phyloP scores from a whole-genome alignment of 2,329 filamentous ascomycete genomes.

The Rutstroemia sp. region DNA sequence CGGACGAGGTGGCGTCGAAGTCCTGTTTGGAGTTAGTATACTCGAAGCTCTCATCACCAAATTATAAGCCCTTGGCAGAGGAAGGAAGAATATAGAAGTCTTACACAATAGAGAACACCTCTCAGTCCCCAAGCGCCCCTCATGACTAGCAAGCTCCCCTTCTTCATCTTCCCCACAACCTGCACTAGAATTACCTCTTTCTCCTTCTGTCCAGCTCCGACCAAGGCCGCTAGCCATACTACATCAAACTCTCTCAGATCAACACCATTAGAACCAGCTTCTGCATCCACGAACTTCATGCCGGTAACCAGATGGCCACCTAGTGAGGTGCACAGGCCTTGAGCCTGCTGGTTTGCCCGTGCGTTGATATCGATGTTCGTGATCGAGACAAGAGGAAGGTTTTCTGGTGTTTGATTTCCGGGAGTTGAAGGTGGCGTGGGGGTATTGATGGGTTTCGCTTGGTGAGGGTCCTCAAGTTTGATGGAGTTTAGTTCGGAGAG shows the following conservation, averaged over 20 bases:
- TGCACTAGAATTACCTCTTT: constrained; percentile 36
- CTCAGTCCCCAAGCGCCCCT: constrained; percentile 39
- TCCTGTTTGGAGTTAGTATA: constrained; percentile 20
- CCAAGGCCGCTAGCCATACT: constrained; percentile 43
- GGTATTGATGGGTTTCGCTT: neutral
- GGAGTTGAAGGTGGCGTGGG: neutral
- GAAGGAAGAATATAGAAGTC: constrained; percentile 9
- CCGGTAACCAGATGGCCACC: constrained; percentile 20
- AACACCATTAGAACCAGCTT: constrained; percentile 23
- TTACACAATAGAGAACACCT: constrained; percentile 40
- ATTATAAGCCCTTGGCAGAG: neutral
- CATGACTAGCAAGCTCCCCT: constrained; percentile 38
- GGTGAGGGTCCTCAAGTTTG: neutral
- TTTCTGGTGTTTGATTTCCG: neutral
- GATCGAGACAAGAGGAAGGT: neutral
- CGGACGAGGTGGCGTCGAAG: constrained; percentile 33
- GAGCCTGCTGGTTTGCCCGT: constrained; percentile 31
- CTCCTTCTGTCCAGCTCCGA: constrained; percentile 34
- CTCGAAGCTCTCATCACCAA: neutral
- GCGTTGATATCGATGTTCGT: constrained; percentile 36
- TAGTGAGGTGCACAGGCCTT: constrained; percentile 27
- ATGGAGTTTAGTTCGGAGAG: constrained; percentile 28
- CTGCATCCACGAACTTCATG: constrained; percentile 34
- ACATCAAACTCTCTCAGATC: constrained; percentile 35
- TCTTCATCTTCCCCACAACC: constrained; percentile 33